Evolutionary conservation across 1,284 basidiomycete genomes (phyloP).

Genomic region (Athelia psychrophila): DNA sequence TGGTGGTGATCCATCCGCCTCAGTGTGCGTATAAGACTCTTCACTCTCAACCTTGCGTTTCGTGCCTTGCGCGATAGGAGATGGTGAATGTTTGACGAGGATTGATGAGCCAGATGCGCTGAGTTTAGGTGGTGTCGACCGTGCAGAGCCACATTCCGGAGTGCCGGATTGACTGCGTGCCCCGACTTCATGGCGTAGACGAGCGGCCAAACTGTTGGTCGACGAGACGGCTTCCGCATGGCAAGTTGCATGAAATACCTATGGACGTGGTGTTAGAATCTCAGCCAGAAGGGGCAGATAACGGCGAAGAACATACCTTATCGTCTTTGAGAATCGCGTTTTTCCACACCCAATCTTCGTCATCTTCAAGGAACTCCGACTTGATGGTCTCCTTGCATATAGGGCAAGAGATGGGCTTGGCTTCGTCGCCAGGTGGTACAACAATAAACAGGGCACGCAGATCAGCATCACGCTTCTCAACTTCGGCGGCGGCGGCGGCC

Average conservation of each 20-base stretch:
- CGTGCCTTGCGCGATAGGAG: conserved; percentile 51
- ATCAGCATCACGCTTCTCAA: conserved; percentile 69
- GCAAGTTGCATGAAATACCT: conserved; percentile 93
- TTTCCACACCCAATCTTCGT: conserved; percentile 98
- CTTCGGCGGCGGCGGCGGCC: conserved; percentile 62
- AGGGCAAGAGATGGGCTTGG: conserved; percentile 80
- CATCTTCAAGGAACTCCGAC: conserved; percentile 92
- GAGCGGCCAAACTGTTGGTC: conserved; percentile 59
- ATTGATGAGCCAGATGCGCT: not conserved
- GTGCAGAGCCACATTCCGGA: conserved; percentile 47
- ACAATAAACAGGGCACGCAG: conserved; percentile 80
- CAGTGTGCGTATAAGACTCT: conserved; percentile 32
- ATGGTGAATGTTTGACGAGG: conserved; percentile 31
- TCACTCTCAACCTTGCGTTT: conserved; percentile 70
- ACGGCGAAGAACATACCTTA: conserved; percentile 52
- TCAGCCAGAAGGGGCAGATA: not conserved
- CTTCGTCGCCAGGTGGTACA: conserved; percentile 85
- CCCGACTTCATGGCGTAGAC: conserved; percentile 56
- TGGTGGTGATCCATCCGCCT: conserved; percentile 49
- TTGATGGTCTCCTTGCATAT: conserved; percentile 96
- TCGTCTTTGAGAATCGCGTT: conserved; percentile 87
- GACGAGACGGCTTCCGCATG: conserved; percentile 74
- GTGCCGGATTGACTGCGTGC: conserved; percentile 69
- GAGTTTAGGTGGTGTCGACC: conserved; percentile 44
- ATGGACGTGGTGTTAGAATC: not conserved